Base-by-base conservation (phyloP, 2,329 filamentous ascomycete species). In the Arachnomyces sp. region DNA sequence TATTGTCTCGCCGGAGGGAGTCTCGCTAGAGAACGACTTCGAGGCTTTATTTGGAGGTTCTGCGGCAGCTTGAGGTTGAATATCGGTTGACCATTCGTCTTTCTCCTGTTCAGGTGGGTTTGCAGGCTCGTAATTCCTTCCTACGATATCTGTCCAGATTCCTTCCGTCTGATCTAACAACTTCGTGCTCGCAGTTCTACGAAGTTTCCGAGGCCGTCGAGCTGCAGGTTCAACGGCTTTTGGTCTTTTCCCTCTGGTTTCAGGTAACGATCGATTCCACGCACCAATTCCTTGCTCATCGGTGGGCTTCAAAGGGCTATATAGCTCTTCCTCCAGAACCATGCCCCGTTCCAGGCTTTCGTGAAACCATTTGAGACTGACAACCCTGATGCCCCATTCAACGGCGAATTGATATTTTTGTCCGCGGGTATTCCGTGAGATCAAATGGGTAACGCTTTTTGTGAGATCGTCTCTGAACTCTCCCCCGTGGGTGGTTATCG, bases 401-500 rank as follows among this genome's bases (percentile, higher is more conserved):
- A 77, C 79, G n/a, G 90, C 92, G 41, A 87, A 87, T 40, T 78
- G 77, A 59, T 94, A 98, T 61, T 98, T 98, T 45, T 87, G 84
- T 15, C 92, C 90, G 48, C 84, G 77, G 7, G 90, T 80, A 37
- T 75, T 76, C 46, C 76, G 76, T 25, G 86, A 86, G 48, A 98
- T 82, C 12, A 98, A 74, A 61, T 98, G 92, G 2, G 88, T 94
- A 48, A 93, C 85, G 39, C 71, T 73, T 54, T 81, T 86, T 7
- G 88, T 94, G 39, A 98, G 72, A 58, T 98, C 90, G 40, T 84
- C 86, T 18, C 84, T 81, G 59, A 95, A 95, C 39, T 76, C 69
- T n/a, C 81, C 92, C 25, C 90, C 90, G 55, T 93, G 79, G 12
- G 71, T 61, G 31, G 68, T 67, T 47, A 89, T 77, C 15, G 73